These are phyloP conservation scores for Leishmania tropica DNA, from an alignment of 208 protist species.

Conservation along the genomic window DNA sequence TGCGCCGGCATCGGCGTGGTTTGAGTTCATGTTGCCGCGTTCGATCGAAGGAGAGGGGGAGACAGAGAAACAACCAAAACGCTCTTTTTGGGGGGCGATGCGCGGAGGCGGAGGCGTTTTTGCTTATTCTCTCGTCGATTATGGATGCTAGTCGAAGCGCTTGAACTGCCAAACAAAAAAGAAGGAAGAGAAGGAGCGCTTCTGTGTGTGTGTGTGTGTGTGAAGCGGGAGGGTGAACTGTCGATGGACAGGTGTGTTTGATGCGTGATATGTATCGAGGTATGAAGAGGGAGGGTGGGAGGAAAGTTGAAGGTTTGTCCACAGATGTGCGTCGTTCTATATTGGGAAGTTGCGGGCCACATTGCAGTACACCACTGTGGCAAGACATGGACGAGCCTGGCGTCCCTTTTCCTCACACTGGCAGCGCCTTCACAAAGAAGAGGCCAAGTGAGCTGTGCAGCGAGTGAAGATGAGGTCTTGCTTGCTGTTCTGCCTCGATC, in stretches of 20 bases:
- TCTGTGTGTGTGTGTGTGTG: neutral
- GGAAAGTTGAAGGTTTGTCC: neutral
- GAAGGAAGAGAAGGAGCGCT: neutral
- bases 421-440: neutral
- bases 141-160: neutral
- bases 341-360: neutral
- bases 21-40: conserved; percentile 26
- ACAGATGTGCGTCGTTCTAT: neutral
- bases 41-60: neutral
- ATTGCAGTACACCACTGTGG: neutral
- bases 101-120: too few relatives aligned
- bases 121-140: too few relatives aligned
- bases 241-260: neutral
- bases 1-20: conserved; percentile 26
- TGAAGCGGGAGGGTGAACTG: neutral
- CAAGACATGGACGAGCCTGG: too few relatives aligned
- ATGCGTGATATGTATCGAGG: too few relatives aligned
- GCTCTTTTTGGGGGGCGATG: neutral
- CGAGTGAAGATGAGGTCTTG: neutral
- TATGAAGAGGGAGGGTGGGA: too few relatives aligned
- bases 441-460: neutral
- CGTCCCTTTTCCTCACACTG: neutral
- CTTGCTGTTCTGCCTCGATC: neutral
- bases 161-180: neutral
- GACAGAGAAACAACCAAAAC: too few relatives aligned